Evolutionary conservation across 2,329 filamentous ascomycete species (phyloP), one percentile per base, ranked within the genome.

Genomic region (Didymella arachidicola): DNA sequence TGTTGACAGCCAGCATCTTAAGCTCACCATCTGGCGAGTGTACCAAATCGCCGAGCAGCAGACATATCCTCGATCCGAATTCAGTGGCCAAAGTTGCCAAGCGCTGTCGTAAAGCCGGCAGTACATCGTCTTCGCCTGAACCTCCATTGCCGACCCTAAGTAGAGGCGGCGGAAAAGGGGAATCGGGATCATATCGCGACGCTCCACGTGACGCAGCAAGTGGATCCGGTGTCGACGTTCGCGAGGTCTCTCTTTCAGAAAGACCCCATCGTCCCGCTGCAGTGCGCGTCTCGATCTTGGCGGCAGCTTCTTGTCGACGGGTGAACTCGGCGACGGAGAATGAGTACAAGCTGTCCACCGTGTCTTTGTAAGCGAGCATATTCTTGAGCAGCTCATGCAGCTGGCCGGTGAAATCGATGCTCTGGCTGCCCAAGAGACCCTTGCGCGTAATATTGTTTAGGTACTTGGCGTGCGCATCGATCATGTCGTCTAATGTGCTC

Each of bases 251-350:
- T 39, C 77, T 81, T 62, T 89, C 87, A 0, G 84, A 84, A 42
- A 87, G 75, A 7, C 87, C 87, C 87, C 87, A 89, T 68, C 82
- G 80, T 1, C 87, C 87, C 34, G 85, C 83, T n/a, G 84, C 85
- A 4, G 87, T 89, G 62, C 84, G 84, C 1, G 82, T 86, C 62
- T 91, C 88, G 62, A 87, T 87, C 58, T 88, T 88, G 2, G 93
- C 89, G 60, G 89, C 89, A 19, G 88, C 85, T 70, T 97, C 93
- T 76, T 98, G 94, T n/a, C 92, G 86, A 47, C 88, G 87, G 1
- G 92, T 96, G 77, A 96, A 99, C 77, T 98, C 94, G 0, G 93
- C 92, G 7, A 98, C 92, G 51, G 91, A 93, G 85, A 93, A 97
- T 53, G 90, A 93, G 81, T 98, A 99, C 7, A 99, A 84, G 0